Base-by-base conservation (phyloP, 805 yeast species). In the Myxozyma neglecta region DNA sequence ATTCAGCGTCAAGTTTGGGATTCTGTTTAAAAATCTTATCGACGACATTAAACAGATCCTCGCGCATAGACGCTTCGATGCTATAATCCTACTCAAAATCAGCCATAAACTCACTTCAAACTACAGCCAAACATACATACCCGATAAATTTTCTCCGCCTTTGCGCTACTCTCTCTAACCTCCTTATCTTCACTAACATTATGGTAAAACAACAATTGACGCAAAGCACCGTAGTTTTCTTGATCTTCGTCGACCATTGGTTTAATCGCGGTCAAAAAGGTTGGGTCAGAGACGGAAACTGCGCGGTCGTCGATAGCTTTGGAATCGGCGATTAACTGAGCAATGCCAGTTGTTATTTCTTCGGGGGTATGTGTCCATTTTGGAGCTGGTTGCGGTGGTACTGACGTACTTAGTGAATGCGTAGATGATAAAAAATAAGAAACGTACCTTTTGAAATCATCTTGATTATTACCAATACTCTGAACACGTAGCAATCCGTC, bases 101-200 rank as follows among this genome's bases (percentile, higher is more conserved):
- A n/a, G 51, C n/a, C 16, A 29, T 36, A n/a, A 43, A 14, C 49
- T 40, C 55, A 20, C 13, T 46, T 18, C 10, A 3, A 16, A 37
- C 20, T 1, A 4, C 7, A n/a, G 13, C 8, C 7, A 5, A 48
- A 13, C 20, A 24, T 6, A 20, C 61, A 13, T 34, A 58, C 61
- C 13, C 67, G 20, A 16, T 47, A 50, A 14, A 24, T 70, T 70
- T 83, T 83, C 64, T 86, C 88, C 0, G 89, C 86, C 62, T 81
- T 76, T 44, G 80, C 80, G 1, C 92, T 84, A 2, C 90, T 89
- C 64, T 87, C 90, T 69, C 97, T 80, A 39, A 88, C 71, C n/a
- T 75, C 83, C 69, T 85, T 83, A 65, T 81, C 79, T 20, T 84
- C 69, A 2, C 92, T 86, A 8, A 90, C 93, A 67, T 86, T 85